Conservation (phyloP, 306 rosid genomes). For the Carpinus viminea region DNA sequence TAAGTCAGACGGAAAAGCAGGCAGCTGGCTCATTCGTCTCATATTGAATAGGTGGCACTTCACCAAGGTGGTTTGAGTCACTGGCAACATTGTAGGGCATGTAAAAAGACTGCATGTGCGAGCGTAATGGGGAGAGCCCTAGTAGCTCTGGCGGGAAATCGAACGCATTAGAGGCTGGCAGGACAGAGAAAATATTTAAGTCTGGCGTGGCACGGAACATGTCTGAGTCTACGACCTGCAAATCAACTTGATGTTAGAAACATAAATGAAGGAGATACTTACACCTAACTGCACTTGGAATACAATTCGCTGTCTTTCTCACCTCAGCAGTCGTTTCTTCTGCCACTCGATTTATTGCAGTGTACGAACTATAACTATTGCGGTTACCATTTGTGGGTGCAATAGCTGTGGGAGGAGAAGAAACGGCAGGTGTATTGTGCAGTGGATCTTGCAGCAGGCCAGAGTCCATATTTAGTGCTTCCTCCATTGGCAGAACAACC, state of each 20-base stretch:
- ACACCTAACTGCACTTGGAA: neutral
- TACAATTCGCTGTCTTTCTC: conserved; percentile 15
- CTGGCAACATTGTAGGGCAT: conserved; percentile 27
- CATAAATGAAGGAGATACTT: conserved; percentile 1
- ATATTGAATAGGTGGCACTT: conserved; percentile 37
- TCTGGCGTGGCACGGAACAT: conserved; percentile 8
- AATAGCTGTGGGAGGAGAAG: conserved; percentile 42
- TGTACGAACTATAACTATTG: conserved; percentile 18
- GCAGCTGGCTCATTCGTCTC: conserved; percentile 46
- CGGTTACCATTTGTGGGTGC: conserved; percentile 29
- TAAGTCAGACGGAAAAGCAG: conserved; percentile 33
- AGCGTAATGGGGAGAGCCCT: conserved; percentile 58
- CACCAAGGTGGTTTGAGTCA: conserved; percentile 30
- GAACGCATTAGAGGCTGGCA: conserved; percentile 19
- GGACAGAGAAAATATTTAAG: too few species aligned
- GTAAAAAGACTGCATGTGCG: conserved; percentile 45
- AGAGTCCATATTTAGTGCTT: neutral
- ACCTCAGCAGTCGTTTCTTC: conserved; percentile 27
- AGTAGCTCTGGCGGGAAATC: conserved; percentile 37
- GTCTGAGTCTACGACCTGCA: conserved; percentile 27
- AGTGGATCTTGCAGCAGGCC: neutral
- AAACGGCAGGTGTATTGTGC: conserved; percentile 13
- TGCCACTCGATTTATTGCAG: conserved; percentile 27
- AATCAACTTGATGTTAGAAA: conserved; percentile 35
- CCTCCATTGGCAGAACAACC: conserved; percentile 30